Percentiles rank a stretch among this genome's conserved stretches.
These are phyloP conservation scores for Phytophthora palmivora DNA, from an alignment of 352 stramenopile genomes.

Conservation along the genomic window DNA sequence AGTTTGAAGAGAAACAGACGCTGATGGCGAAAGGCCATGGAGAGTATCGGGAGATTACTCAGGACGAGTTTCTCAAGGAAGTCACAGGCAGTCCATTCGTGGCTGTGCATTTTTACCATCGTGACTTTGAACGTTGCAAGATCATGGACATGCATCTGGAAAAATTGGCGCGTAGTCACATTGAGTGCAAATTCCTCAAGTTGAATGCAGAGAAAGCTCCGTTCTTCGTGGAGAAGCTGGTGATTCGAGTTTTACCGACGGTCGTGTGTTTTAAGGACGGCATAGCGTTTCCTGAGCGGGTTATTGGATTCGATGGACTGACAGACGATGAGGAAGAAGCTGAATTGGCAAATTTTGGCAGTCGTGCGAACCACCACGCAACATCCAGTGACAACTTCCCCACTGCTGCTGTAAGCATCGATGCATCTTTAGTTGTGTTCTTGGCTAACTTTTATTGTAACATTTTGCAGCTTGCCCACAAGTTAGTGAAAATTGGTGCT, in stretches of 20 bases:
- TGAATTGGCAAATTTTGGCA: constrained; percentile 47
- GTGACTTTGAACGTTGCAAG: constrained; percentile 97
- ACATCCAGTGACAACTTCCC: constrained; percentile 67
- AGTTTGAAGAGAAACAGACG: constrained; percentile 65
- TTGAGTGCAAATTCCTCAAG: constrained; percentile 96
- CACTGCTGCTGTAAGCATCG: constrained; percentile 55
- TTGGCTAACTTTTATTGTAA: constrained; percentile 7
- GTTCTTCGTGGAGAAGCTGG: constrained; percentile 95
- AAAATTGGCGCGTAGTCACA: constrained; percentile 64
- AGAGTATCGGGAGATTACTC: constrained; percentile 91
- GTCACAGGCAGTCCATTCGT: constrained; percentile 87
- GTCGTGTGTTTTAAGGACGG: constrained; percentile 94
- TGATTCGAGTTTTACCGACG: constrained; percentile 93
- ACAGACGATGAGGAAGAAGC: constrained; percentile 78
- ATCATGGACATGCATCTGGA: constrained; percentile 95
- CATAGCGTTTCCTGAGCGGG: constrained; percentile 88
- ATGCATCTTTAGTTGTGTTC: neutral
- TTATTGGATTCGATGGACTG: constrained; percentile 95
- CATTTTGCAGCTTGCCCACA: constrained; percentile 58
- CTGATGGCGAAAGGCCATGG: constrained; percentile 79
- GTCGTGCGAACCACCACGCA: constrained; percentile 42
- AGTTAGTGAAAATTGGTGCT: constrained; percentile 65
- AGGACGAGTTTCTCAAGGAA: constrained; percentile 97
- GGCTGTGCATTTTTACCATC: constrained; percentile 96
- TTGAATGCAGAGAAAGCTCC: constrained; percentile 95